Base-by-base conservation (phyloP, 73 alveolate species). In the Durusdinium trenchii region DNA sequence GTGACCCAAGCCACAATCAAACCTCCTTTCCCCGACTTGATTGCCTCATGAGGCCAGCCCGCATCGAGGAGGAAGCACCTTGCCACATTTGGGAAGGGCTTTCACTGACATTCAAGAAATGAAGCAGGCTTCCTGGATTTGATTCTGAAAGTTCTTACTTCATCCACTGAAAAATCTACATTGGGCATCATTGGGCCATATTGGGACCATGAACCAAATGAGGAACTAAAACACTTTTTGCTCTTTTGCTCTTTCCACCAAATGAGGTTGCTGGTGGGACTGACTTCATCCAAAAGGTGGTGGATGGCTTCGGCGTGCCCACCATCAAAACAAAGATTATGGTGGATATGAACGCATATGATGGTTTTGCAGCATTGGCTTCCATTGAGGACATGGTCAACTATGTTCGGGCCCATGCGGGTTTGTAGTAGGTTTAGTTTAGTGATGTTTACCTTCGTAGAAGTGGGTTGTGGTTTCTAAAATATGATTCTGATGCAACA, bases 351-450 rank as follows among this genome's bases (percentile, higher is more conserved):
- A 76, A 76, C 45, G 86, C 61, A 3, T 76, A 76, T 38, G 86
- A 76, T 45, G 86, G 86, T 42, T 76, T 76, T 42, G 86, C 86
- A 16, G 57, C 86, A 14, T 5, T 76, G 54, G 61, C 61, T 16
- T 76, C 61, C 26, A 60, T 76, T 30, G 86, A 76, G 86, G 86
- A 76, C 86, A n/a, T n/a, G n/a, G n/a, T n/a, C n/a, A n/a, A n/a
- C n/a, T n/a, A n/a, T n/a, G n/a, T n/a, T n/a, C n/a, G n/a, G n/a
- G n/a, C n/a, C n/a, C n/a, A n/a, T n/a, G n/a, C n/a, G n/a, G n/a
- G n/a, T n/a, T n/a, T n/a, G n/a, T n/a, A n/a, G n/a, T n/a, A n/a
- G n/a, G n/a, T n/a, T n/a, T n/a, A n/a, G n/a, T n/a, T n/a, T n/a
- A n/a, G n/a, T n/a, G n/a, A n/a, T n/a, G n/a, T n/a, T n/a, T n/a